Percentiles rank a stretch among this genome's conserved stretches.
Evolutionary conservation across 768 basidiomycete species (phyloP).

Genomic region (Lactarius psammicola): DNA sequence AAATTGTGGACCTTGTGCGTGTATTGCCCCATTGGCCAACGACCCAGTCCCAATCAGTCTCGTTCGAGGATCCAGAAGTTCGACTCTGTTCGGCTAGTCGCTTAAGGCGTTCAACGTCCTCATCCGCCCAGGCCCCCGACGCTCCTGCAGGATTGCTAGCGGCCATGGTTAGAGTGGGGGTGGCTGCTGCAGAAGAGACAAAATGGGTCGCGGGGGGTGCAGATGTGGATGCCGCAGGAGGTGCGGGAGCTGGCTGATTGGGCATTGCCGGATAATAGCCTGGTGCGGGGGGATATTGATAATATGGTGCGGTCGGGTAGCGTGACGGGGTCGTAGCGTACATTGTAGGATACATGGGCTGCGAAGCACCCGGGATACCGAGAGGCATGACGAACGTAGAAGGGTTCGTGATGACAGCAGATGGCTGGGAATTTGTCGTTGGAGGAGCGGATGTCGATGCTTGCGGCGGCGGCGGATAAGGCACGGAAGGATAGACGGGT

Average conservation of each 20-base stretch:
- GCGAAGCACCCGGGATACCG: constrained; percentile 44
- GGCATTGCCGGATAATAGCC: constrained; percentile 34
- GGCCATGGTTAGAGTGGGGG: constrained; percentile 26
- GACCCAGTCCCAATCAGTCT: constrained; percentile 81
- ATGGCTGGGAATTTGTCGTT: constrained; percentile 36
- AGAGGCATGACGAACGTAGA: constrained; percentile 72
- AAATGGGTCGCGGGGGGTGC: constrained; percentile 30
- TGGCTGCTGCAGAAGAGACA: constrained; percentile 17
- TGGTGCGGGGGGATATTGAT: constrained; percentile 46
- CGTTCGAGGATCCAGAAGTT: constrained; percentile 42
- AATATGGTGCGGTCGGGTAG: constrained; percentile 66
- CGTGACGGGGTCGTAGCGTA: constrained; percentile 38
- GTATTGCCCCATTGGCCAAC: constrained; percentile 70
- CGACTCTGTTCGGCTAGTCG: constrained; percentile 67
- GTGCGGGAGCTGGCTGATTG: constrained; percentile 23
- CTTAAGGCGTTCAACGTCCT: constrained; percentile 68
- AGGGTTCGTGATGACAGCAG: constrained; percentile 64
- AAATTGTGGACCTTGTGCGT: constrained; percentile 58
- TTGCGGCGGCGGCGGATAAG: constrained; percentile 33
- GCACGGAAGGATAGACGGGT: constrained; percentile 46
- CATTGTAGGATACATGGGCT: constrained; percentile 40
- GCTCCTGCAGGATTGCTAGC: constrained; percentile 42
- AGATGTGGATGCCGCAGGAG: constrained; percentile 33
- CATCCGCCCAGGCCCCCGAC: constrained; percentile 76
- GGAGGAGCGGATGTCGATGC: constrained; percentile 34